Base-by-base conservation (phyloP, 306 rosid species). In the Luffa acutangula region DNA sequence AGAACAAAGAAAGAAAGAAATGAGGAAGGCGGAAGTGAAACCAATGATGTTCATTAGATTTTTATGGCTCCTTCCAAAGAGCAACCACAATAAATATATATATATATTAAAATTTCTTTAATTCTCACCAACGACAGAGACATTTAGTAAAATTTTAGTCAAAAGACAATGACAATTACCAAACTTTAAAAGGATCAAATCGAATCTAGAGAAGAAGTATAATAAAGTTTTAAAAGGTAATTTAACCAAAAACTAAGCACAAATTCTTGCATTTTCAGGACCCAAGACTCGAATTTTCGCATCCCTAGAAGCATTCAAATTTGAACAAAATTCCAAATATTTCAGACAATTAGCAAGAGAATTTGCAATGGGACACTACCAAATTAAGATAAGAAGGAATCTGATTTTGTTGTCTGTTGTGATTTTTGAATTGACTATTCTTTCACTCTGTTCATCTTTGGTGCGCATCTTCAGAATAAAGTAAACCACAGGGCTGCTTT, bases 391-490 rank as follows among this genome's bases (percentile, higher is more conserved):
- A 75, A 75, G 78, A 75, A 75, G 64, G 78, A 52, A 75, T 75
- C 63, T 52, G 78, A 36, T 51, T 31, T 21, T 8, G 15, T 74
- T 15, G 77, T 49, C 43, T 14, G 78, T 52, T 75, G 48, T 11
- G 46, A 51, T 48, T 1, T 52, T 18, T 31, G 60, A 34, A 75
- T 75, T 36, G 78, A 75, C 78, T 2, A 18, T 15, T 75, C 33
- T 17, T 75, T 18, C 78, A 8, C 10, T 43, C 63, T 53, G 31
- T 18, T 52, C 34, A 4, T 9, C 48, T 34, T 52, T 18, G 78
- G 78, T 75, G 63, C 64, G 78, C 78, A 75, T 75, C 58, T 51
- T 7, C 78, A 52, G 37, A 75, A 21, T 71, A 53, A 75, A 75
- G 78, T 75, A 36, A 75, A 34, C 78, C 64, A 36, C 1, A 36